A percentile compares a stretch with the other conserved stretches of the same genome.
Conservation (phyloP, 2,329 filamentous ascomycete species). For the Capronia epimyces region DNA sequence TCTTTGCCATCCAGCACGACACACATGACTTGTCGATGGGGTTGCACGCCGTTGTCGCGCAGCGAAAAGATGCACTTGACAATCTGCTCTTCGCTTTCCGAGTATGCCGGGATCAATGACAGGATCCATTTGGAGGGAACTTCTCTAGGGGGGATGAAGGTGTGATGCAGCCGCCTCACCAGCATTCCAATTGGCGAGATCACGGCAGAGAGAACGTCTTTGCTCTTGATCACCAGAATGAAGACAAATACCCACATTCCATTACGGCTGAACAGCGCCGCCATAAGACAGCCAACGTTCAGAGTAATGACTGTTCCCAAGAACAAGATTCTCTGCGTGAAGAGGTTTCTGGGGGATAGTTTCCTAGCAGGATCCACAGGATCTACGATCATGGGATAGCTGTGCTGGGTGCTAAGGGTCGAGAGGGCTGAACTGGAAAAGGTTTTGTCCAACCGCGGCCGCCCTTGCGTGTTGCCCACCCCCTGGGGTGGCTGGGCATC, state of each 20-base stretch:
- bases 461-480: background rate
- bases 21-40: constrained; percentile 16
- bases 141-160: constrained; percentile 6
- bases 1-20: constrained; percentile 15
- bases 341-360: constrained; percentile 1
- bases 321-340: background rate
- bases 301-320: background rate
- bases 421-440: background rate
- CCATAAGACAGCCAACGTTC: constrained; percentile 2
- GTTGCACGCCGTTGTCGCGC: constrained; percentile 2
- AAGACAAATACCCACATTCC: constrained; percentile 8
- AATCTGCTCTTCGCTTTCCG: constrained; percentile 17
- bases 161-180: background rate
- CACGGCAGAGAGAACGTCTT: constrained; percentile 12
- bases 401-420: background rate
- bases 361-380: constrained; percentile 4
- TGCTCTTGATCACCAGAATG: constrained; percentile 15
- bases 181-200: constrained; percentile 2
- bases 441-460: background rate
- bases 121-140: constrained; percentile 9
- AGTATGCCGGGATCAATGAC: constrained; percentile 13
- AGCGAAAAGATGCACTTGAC: constrained; percentile 11
- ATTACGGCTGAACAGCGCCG: background rate
- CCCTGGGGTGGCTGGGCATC: no score
- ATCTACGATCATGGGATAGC: constrained; percentile 1